These are phyloP conservation scores for Microsporum ferrugineum DNA, from an alignment of 2,329 filamentous ascomycete genomes.

Conservation along the genomic window DNA sequence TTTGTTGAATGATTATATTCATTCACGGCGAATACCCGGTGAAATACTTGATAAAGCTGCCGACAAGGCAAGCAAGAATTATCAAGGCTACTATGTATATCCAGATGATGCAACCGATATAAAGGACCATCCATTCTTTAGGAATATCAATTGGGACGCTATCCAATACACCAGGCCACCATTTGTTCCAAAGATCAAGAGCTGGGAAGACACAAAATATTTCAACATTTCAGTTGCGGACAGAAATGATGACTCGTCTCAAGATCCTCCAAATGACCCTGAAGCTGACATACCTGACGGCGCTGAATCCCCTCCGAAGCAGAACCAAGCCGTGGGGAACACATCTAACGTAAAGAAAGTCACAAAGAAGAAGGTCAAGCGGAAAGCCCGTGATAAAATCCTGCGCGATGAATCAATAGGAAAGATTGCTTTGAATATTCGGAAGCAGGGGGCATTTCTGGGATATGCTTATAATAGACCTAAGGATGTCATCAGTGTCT, in stretches of 20 bases:
- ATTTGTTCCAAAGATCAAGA: constrained; percentile 62
- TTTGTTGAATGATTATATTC: constrained; percentile 48
- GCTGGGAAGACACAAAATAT: constrained; percentile 67
- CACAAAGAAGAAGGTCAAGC: constrained; percentile 55
- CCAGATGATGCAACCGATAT: constrained; percentile 79
- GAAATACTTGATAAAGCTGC: constrained; percentile 24
- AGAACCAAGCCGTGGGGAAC: neutral
- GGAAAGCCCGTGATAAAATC: constrained; percentile 72
- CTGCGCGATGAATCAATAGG: constrained; percentile 61
- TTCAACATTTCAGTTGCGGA: constrained; percentile 47
- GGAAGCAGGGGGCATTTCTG: constrained; percentile 73
- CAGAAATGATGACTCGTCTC: neutral
- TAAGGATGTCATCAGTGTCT: constrained; percentile 25
- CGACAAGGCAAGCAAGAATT: constrained; percentile 27
- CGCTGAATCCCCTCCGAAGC: neutral
- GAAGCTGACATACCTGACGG: constrained; percentile 3
- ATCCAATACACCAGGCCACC: constrained; percentile 62
- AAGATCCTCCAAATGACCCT: neutral
- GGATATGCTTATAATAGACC: constrained; percentile 70
- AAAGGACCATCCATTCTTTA: constrained; percentile 80
- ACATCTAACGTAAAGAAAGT: constrained; percentile 12
- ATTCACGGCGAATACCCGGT: constrained; percentile 22
- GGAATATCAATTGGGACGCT: constrained; percentile 62
- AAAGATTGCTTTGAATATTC: constrained; percentile 59
- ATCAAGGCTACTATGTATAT: constrained; percentile 57